These are phyloP conservation scores for Steccherinum ochraceum DNA, from an alignment of 768 basidiomycete species.

Conservation along the genomic window DNA sequence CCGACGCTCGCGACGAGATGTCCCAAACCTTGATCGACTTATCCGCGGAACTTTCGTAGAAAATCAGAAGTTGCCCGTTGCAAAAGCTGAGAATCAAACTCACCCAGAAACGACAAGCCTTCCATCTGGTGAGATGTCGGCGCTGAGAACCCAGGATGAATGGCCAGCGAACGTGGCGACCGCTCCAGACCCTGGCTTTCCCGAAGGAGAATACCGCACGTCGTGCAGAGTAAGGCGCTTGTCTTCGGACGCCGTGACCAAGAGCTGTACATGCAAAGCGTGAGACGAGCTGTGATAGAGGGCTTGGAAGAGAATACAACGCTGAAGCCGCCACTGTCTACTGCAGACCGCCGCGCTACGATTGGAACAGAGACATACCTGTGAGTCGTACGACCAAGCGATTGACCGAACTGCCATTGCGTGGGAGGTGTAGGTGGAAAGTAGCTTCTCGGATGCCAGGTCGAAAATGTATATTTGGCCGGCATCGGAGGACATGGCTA, in stretches of 20 bases:
- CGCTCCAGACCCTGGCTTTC: constrained; percentile 60
- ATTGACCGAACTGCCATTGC: constrained; percentile 85
- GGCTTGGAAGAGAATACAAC: background rate
- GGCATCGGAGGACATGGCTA: constrained; percentile 78
- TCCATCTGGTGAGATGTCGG: constrained; percentile 78
- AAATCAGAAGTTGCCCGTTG: constrained; percentile 4
- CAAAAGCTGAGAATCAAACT: too few relatives aligned
- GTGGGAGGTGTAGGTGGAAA: constrained; percentile 76
- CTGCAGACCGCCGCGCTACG: constrained; percentile 12
- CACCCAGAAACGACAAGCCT: constrained; percentile 79
- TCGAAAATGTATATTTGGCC: constrained; percentile 91
- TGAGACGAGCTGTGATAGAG: background rate
- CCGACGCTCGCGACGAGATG: constrained; percentile 61
- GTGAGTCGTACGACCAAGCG: constrained; percentile 86
- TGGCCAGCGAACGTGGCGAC: constrained; percentile 87
- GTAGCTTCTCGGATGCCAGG: constrained; percentile 56
- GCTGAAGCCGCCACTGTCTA: background rate
- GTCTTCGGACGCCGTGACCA: constrained; percentile 90
- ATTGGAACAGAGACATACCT: constrained; percentile 42
- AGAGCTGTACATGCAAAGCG: constrained; percentile 45
- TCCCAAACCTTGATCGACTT: constrained; percentile 88
- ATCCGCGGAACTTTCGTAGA: constrained; percentile 63
- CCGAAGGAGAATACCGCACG: constrained; percentile 61
- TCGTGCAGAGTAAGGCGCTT: constrained; percentile 89
- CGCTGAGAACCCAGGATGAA: constrained; percentile 84